Evolutionary conservation across 768 basidiomycete species (phyloP), one percentile per base, ranked within the genome.

Genomic region (Boletus rufocinnamomeus): DNA sequence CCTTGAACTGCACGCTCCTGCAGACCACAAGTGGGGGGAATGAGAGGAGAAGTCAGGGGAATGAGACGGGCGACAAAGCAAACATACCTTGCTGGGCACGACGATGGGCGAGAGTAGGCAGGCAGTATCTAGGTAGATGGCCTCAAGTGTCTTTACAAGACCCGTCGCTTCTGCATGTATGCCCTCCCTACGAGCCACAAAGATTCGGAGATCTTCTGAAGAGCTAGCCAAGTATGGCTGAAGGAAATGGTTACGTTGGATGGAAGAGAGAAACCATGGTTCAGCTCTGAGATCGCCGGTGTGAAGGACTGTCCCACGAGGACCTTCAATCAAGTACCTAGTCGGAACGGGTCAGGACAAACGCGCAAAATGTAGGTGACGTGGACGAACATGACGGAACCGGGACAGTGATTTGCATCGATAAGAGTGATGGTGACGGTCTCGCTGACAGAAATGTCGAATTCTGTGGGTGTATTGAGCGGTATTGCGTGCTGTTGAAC

Each of bases 211-310:
- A 35, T 69, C 69, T 2, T 68, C 60, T 13, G 59, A 62, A 9
- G 71, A 60, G 34, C 51, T 54, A 19, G 81, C 77, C 9, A 96
- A 69, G 65, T 92, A 97, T 9, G 84, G 82, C 59, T 86, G 83
- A 16, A 97, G 76, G 62, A 82, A 82, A 0, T 89, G 88, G 65
- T 93, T 91, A 27, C 83, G 82, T 27, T 71, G 74, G 2, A 98
- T 72, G 3, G 80, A 79, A 9, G 89, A 80, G 25, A 98, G 70
- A 64, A 91, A 90, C 79, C 84, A 87, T 1, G 86, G 82, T 69
- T 99, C 96, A 1, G 91, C 91, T 37, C 96, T 84, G 55, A 98
- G 80, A 71, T 99, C 96, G 35, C 96, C 96, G 0, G 96, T 98
- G 67, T 97, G 94, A 11, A 99, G 82, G 30, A 98, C 78, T 0